Conservation (phyloP, 129 eudicot species). For the Flaveria bidentis region DNA sequence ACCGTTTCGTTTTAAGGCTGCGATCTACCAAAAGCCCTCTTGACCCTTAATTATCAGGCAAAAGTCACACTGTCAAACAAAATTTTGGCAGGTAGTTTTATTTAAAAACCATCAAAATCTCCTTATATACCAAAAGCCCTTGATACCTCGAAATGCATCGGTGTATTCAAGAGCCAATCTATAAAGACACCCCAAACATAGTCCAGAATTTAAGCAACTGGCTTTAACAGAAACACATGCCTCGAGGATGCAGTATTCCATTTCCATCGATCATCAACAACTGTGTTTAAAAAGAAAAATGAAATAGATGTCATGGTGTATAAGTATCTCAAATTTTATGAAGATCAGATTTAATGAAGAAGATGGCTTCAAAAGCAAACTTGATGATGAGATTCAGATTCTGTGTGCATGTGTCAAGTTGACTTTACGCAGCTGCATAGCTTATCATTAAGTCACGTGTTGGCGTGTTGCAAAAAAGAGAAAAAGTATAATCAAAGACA, state of each 20-base stretch:
- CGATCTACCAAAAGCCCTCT: constrained; percentile 14
- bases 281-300: constrained; percentile 37
- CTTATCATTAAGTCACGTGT: constrained; percentile 12
- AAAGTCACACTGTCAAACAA: constrained; percentile 2
- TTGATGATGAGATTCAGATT: constrained; percentile 21
- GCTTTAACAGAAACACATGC: constrained; percentile 48
- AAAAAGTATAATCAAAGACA: constrained; percentile 13
- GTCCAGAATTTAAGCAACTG: constrained; percentile 10
- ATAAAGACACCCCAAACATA: not conserved
- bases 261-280: constrained; percentile 97
- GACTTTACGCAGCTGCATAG: constrained; percentile 16
- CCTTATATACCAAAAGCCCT: not conserved
- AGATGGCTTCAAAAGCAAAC: constrained; percentile 5
- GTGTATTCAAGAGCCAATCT: not conserved
- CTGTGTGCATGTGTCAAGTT: not conserved
- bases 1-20: not conserved
- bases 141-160: not conserved
- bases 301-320: constrained; percentile 16
- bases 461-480: not conserved
- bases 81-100: constrained; percentile 9
- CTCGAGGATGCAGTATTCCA: constrained; percentile 99
- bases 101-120: constrained; percentile 1
- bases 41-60: constrained; percentile 1
- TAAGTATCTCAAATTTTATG: constrained; percentile 3
- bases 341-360: constrained; percentile 8